A percentile compares a stretch with the other conserved stretches of the same genome.
phyloP scores from a whole-genome alignment of 208 protist genomes.

The Borovskyia barvae region DNA sequence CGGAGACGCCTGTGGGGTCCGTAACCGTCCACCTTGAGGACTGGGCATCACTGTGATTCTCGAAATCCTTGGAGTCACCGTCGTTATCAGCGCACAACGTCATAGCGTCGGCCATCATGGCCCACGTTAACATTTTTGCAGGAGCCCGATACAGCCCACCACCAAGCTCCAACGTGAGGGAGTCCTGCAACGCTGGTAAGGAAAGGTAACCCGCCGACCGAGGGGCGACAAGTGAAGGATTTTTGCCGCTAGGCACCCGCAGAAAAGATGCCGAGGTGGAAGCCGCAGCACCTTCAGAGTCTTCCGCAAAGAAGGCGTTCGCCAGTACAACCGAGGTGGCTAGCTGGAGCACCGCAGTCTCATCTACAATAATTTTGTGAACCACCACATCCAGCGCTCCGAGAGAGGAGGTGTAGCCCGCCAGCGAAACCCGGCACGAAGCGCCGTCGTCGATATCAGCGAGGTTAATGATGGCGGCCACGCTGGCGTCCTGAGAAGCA shows the following conservation, averaged over 20 bases:
- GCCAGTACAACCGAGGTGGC: conserved; percentile 13
- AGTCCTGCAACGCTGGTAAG: conserved; percentile 4
- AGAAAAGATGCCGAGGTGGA: not conserved
- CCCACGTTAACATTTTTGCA: conserved; percentile 22
- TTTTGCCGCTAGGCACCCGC: not conserved
- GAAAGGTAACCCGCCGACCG: conserved; percentile 11
- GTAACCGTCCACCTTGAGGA: too few relatives aligned
- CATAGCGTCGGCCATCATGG: conserved; percentile 27
- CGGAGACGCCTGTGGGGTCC: too few relatives aligned
- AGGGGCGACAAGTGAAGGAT: conserved; percentile 5
- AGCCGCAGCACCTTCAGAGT: not conserved
- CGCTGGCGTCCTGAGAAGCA: not conserved
- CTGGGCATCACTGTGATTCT: too few relatives aligned
- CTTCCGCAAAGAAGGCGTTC: conserved; percentile 18
- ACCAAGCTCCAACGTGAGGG: conserved; percentile 8
- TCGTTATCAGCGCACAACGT: conserved; percentile 15
- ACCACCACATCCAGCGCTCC: conserved; percentile 22
- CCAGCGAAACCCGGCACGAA: conserved; percentile 6
- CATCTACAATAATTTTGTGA: not conserved
- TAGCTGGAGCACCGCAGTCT: conserved; percentile 6
- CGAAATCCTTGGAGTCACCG: too few relatives aligned
- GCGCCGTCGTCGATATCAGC: not conserved
- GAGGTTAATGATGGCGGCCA: not conserved
- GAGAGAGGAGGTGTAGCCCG: conserved; percentile 11
- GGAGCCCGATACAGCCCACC: conserved; percentile 5